A percentile compares a stretch with the other conserved stretches of the same genome.
Conservation (phyloP, 148 eudicot genomes). For the Linanthus parryae region DNA sequence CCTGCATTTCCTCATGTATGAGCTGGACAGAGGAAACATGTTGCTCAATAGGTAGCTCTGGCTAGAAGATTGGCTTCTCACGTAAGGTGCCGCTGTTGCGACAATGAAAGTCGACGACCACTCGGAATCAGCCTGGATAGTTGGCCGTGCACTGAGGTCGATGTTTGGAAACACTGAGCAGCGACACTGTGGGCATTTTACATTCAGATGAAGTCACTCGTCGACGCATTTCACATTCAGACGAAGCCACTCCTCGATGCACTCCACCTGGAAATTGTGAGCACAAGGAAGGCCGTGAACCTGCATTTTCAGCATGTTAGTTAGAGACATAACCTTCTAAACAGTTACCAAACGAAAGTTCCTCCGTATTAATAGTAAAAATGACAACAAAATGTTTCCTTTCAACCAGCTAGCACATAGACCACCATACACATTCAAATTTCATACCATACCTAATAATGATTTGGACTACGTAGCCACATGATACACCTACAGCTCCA, state of each 20-base stretch:
- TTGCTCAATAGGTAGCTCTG: conserved; percentile 74
- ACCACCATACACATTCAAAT: no score
- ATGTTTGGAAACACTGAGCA: conserved; percentile 91
- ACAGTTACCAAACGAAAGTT: no score
- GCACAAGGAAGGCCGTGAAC: conserved; percentile 97
- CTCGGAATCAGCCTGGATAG: conserved; percentile 63
- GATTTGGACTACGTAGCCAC: no score
- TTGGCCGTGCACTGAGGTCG: conserved; percentile 79
- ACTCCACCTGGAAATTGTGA: conserved; percentile 88
- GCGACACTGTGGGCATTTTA: conserved; percentile 94
- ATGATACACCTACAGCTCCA: no score
- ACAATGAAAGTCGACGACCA: conserved; percentile 39
- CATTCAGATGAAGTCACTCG: conserved; percentile 80
- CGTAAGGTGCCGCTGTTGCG: conserved; percentile 46
- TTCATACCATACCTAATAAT: no score
- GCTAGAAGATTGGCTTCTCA: conserved; percentile 68
- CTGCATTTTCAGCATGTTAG: no score
- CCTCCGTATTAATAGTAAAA: no score
- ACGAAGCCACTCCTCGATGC: conserved; percentile 96
- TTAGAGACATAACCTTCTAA: no score
- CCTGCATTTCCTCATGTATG: no score
- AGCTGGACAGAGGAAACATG: no score
- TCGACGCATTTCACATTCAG: conserved; percentile 69
- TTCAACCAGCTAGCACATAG: no score
- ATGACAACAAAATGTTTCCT: no score